Percentiles rank a stretch among this genome's conserved stretches.
These are phyloP conservation scores for Diplotaxis tenuifolia DNA, from an alignment of 345 rosid species.

Conservation along the genomic window DNA sequence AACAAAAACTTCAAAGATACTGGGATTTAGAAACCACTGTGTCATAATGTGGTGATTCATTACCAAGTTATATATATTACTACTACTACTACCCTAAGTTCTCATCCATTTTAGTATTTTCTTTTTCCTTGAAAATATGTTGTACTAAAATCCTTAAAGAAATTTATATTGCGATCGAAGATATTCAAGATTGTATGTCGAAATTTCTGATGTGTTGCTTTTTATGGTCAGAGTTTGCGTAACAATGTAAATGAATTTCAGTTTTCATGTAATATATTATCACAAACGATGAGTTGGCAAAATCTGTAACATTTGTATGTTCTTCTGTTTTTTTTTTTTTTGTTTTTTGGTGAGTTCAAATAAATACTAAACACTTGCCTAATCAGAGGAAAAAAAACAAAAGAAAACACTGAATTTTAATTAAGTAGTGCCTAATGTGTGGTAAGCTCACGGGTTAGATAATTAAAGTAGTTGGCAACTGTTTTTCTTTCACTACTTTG, in stretches of 20 bases:
- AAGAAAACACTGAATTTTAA: neutral
- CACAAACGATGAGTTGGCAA: neutral
- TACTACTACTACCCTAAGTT: neutral
- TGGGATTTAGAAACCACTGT: conserved; percentile 12
- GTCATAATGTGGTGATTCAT: conserved; percentile 31
- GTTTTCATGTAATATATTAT: neutral
- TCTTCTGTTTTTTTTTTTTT: neutral
- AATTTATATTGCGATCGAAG: neutral
- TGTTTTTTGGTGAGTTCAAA: neutral
- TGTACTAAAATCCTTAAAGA: neutral
- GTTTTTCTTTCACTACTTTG: neutral
- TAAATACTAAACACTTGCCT: neutral
- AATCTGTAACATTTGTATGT: neutral
- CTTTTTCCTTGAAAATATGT: conserved; percentile 8
- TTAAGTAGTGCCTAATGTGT: neutral
- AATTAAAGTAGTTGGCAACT: conserved; percentile 23
- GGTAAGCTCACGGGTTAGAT: conserved; percentile 5
- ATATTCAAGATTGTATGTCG: neutral
- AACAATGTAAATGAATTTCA: neutral
- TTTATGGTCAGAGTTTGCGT: neutral
- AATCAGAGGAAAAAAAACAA: neutral
- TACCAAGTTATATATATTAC: conserved; percentile 13
- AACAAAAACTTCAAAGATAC: conserved; percentile 1
- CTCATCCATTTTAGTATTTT: neutral
- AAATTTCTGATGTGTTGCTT: neutral